Conservation (phyloP, 2,329 filamentous ascomycete genomes). For the Exophiala dermatitidis region DNA sequence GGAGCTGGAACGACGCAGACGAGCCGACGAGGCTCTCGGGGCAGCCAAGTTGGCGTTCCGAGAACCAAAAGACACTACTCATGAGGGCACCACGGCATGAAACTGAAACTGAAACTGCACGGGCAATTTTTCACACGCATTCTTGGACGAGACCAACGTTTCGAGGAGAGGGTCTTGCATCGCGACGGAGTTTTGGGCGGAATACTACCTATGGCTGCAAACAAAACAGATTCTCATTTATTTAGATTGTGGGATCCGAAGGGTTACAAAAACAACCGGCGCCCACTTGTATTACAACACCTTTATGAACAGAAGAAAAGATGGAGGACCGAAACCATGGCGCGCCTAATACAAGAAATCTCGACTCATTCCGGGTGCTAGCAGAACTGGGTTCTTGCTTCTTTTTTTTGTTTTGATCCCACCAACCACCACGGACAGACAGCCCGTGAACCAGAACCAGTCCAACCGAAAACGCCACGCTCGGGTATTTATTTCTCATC, state of each 20-base stretch:
- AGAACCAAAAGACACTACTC: constrained; percentile 20
- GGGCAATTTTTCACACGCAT: neutral
- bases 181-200: neutral
- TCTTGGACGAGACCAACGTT: neutral
- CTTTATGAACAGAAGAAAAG: too few relatives aligned
- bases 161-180: neutral
- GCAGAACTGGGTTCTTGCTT: too few relatives aligned
- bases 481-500: neutral
- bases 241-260: too few relatives aligned
- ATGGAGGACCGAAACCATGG: too few relatives aligned
- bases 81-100: neutral
- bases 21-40: constrained; percentile 28
- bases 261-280: too few relatives aligned
- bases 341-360: too few relatives aligned
- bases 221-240: neutral
- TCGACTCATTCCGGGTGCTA: too few relatives aligned
- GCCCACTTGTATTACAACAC: too few relatives aligned
- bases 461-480: neutral
- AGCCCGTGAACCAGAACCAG: neutral
- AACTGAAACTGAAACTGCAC: neutral
- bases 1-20: constrained; percentile 5
- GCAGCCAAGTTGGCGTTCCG: constrained; percentile 32
- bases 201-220: neutral
- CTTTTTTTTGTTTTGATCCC: too few relatives aligned
- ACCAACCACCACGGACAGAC: neutral